Conservation (phyloP, 1,284 basidiomycete genomes). For the Kwoniella shivajii region DNA sequence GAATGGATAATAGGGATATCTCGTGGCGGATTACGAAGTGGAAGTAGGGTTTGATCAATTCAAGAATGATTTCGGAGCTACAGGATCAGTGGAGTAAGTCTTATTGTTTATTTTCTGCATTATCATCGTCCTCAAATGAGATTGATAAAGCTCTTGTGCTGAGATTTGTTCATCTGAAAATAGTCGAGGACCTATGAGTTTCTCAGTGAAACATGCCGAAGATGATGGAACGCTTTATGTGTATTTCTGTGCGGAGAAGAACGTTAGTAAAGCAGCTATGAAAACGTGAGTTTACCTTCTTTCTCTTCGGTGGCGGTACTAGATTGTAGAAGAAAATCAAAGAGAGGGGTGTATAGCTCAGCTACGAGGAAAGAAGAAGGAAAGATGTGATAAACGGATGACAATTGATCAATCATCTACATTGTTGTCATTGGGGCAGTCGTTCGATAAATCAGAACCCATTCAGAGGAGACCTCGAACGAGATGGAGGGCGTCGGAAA, state of each 20-base stretch:
- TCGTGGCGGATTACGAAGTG: slow-evolving; percentile 54
- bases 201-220: slow-evolving; percentile 73
- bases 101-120: neutral
- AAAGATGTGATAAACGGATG: too few species aligned
- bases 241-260: slow-evolving; percentile 89
- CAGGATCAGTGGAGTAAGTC: slow-evolving; percentile 49
- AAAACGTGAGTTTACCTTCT: slow-evolving; percentile 68
- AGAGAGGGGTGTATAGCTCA: too few species aligned
- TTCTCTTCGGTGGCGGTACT: neutral
- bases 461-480: too few species aligned
- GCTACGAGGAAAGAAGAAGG: too few species aligned
- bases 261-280: slow-evolving; percentile 94
- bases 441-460: too few species aligned
- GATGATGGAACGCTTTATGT: slow-evolving; percentile 83
- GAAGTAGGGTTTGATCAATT: slow-evolving; percentile 54
- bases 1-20: slow-evolving; percentile 44
- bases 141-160: neutral
- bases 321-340: too few species aligned
- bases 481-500: too few species aligned
- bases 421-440: too few species aligned
- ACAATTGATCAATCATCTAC: too few species aligned
- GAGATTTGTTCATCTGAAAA: neutral
- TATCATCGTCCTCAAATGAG: neutral
- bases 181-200: slow-evolving; percentile 84
- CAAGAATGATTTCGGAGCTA: slow-evolving; percentile 40